These are phyloP conservation scores for Yarrowia galli DNA, from an alignment of 1,139 yeast genomes.

Conservation along the genomic window DNA sequence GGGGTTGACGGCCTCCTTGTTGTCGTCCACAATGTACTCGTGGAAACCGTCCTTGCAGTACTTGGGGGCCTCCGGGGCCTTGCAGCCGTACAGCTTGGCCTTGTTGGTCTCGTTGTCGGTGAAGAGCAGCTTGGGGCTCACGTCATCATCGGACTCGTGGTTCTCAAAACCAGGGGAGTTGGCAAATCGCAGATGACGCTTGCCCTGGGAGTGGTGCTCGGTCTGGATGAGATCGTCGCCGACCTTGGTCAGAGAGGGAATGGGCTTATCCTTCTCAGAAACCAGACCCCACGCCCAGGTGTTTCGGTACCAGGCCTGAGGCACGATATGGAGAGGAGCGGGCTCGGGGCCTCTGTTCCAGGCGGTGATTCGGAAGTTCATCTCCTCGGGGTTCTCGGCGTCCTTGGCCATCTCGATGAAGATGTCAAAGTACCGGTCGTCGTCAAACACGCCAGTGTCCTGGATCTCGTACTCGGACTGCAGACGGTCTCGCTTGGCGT, in stretches of 20 bases:
- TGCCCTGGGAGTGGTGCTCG: conserved; percentile 76
- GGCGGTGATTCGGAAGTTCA: conserved; percentile 86
- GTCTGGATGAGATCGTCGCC: conserved; percentile 62
- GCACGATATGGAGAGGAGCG: conserved; percentile 87
- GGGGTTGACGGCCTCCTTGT: conserved; percentile 71
- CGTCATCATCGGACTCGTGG: conserved; percentile 62
- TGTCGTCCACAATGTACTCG: conserved; percentile 73
- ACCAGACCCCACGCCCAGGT: conserved; percentile 91
- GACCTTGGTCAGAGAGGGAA: conserved; percentile 60
- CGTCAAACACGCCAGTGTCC: conserved; percentile 79
- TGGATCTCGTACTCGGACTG: conserved; percentile 76
- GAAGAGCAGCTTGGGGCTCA: conserved; percentile 77
- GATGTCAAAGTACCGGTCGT: conserved; percentile 86
- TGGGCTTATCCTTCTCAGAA: conserved; percentile 56
- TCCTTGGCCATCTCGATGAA: conserved; percentile 92
- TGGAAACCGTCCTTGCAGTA: conserved; percentile 93
- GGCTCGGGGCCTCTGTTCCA: conserved; percentile 83
- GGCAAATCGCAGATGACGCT: conserved; percentile 74
- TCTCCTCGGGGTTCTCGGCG: conserved; percentile 79
- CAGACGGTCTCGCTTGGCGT: conserved; percentile 66
- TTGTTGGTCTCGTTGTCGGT: conserved; percentile 91
- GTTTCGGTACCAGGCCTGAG: conserved; percentile 86
- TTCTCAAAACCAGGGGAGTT: conserved; percentile 79
- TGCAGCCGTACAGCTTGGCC: conserved; percentile 67
- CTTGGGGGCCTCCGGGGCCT: conserved; percentile 58